Conservation (phyloP, 768 basidiomycete species). For the Lactarius evosmus region DNA sequence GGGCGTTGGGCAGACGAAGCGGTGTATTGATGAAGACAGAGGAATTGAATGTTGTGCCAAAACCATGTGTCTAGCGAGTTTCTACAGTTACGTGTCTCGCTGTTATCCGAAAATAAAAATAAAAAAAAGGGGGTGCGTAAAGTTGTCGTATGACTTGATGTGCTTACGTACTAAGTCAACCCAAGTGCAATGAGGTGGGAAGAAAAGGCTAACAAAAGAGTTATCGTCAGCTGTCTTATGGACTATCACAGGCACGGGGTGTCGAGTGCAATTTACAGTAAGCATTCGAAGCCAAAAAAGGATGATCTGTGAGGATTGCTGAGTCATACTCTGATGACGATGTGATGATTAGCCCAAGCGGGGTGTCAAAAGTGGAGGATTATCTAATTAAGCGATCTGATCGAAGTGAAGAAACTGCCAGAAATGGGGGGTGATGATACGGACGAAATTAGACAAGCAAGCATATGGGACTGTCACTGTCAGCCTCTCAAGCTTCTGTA, state of each 20-base stretch:
- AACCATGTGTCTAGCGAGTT: background rate
- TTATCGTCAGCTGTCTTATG: background rate
- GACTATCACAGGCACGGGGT: background rate
- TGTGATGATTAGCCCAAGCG: background rate
- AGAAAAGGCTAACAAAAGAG: background rate
- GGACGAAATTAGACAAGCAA: background rate
- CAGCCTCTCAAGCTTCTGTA: background rate
- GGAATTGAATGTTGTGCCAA: background rate
- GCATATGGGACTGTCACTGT: too few relatives aligned
- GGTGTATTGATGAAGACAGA: constrained; percentile 23
- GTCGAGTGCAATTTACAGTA: background rate
- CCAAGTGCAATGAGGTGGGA: constrained; percentile 3
- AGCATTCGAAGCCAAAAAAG: background rate
- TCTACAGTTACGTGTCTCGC: background rate
- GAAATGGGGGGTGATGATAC: background rate
- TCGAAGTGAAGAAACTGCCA: background rate
- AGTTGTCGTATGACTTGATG: background rate
- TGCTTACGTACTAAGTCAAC: background rate
- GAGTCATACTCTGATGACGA: constrained; percentile 4
- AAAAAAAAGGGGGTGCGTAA: background rate
- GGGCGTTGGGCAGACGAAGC: constrained; percentile 25
- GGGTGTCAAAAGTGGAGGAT: background rate
- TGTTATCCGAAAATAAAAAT: background rate
- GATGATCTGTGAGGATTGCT: background rate
- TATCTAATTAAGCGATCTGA: constrained; percentile 13